A percentile compares a stretch with the other conserved stretches of the same genome.
These are phyloP conservation scores for Coemansia sp. DNA, from an alignment of 371 early-diverging fungal species.

Conservation along the genomic window DNA sequence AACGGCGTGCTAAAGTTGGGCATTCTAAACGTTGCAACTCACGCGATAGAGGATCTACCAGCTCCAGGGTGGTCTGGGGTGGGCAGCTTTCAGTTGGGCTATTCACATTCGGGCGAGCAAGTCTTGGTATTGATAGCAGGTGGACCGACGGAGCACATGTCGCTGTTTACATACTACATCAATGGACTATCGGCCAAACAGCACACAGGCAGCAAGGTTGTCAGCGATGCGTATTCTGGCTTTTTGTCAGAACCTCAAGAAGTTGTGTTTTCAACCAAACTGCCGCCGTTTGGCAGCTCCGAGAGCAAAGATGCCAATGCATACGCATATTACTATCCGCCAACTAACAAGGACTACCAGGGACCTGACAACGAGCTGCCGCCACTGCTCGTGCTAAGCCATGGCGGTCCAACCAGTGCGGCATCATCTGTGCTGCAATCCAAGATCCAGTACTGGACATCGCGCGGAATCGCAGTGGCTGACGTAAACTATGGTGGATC, in stretches of 20 bases:
- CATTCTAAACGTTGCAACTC: conserved; percentile 22
- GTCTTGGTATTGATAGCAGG: conserved; percentile 41
- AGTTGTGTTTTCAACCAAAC: conserved; percentile 64
- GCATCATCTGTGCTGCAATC: conserved; percentile 52
- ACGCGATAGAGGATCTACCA: conserved; percentile 28
- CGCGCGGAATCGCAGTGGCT: conserved; percentile 70
- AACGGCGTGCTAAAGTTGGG: conserved; percentile 27
- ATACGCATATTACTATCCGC: conserved; percentile 65
- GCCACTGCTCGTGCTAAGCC: conserved; percentile 66
- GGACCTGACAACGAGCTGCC: conserved; percentile 60
- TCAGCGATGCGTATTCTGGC: conserved; percentile 6
- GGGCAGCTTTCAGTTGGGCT: conserved; percentile 27
- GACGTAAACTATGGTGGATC: conserved; percentile 81
- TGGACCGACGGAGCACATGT: conserved; percentile 23
- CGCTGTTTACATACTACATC: conserved; percentile 40
- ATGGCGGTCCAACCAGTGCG: conserved; percentile 69
- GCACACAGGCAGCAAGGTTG: background rate
- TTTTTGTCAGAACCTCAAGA: conserved; percentile 65
- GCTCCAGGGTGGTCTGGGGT: conserved; percentile 35
- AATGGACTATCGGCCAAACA: conserved; percentile 16
- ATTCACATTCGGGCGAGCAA: conserved; percentile 27
- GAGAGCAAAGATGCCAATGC: conserved; percentile 46
- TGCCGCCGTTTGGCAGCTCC: conserved; percentile 13
- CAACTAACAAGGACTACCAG: conserved; percentile 61
- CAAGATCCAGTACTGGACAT: conserved; percentile 70